Conservation (phyloP, 2,329 filamentous ascomycete genomes). For the Colletotrichum graminicola region DNA sequence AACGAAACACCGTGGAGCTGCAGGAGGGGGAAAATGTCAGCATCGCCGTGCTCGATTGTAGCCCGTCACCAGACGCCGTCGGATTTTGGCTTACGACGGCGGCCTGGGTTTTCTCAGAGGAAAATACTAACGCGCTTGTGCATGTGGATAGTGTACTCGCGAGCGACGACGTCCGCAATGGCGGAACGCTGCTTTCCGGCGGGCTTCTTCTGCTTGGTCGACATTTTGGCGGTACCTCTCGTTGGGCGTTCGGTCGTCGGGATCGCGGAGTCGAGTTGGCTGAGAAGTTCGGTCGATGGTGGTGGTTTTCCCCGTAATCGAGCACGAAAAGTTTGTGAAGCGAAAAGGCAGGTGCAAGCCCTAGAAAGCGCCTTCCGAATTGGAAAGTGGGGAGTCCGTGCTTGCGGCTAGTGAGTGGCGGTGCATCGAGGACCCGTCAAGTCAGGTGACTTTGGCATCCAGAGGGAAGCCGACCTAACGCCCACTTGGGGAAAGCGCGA, state of each 20-base stretch:
- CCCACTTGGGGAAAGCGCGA: not conserved
- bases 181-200: conserved; percentile 86
- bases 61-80: conserved; percentile 7
- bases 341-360: conserved; percentile 38
- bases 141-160: conserved; percentile 99
- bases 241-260: conserved; percentile 41
- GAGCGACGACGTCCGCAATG: conserved; percentile 98
- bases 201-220: conserved; percentile 72
- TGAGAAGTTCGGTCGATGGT: conserved; percentile 38
- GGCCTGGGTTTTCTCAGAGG: conserved; percentile 53
- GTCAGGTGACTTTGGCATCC: not conserved
- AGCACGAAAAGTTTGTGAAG: conserved; percentile 38
- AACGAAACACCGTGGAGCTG: conserved; percentile 97
- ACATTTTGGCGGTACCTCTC: conserved; percentile 65
- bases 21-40: conserved; percentile 50
- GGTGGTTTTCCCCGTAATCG: conserved; percentile 25
- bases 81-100: conserved; percentile 43
- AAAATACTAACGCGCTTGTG: conserved; percentile 79
- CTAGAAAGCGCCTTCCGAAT: conserved; percentile 14
- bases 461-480: not conserved
- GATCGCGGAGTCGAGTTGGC: conserved; percentile 39
- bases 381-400: conserved; percentile 2
- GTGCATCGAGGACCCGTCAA: not conserved
- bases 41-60: conserved; percentile 35
- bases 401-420: conserved; percentile 19